Evolutionary conservation across 345 rosid genomes (phyloP).

Genomic region (Citrus unshiu): DNA sequence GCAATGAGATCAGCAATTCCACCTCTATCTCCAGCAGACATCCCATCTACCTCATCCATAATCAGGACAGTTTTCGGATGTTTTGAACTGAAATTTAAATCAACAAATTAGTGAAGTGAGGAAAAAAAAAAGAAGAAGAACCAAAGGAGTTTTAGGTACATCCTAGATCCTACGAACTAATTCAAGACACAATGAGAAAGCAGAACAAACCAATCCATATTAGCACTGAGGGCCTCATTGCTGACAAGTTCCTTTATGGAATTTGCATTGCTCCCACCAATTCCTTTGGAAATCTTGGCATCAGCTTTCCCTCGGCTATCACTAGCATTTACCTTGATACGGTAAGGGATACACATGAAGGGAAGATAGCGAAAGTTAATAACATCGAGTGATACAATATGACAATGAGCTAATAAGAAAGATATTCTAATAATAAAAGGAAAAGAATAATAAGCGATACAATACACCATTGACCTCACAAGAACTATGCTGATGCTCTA

Average conservation of each 20-base stretch:
- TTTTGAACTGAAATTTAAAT: conserved; percentile 55
- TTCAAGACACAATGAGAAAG: conserved; percentile 4
- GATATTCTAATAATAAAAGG: background rate
- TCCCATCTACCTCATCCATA: conserved; percentile 99
- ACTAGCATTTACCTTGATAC: conserved; percentile 86
- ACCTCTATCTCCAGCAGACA: conserved; percentile 99
- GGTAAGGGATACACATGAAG: background rate
- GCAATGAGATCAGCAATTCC: conserved; percentile 98
- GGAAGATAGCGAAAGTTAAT: background rate
- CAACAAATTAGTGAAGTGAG: background rate
- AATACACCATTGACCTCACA: conserved; percentile 2
- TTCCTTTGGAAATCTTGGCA: conserved; percentile 72
- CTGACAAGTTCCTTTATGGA: conserved; percentile 90
- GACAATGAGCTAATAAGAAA: conserved; percentile 4
- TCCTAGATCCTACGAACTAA: background rate
- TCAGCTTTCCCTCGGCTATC: conserved; percentile 97
- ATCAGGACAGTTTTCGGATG: conserved; percentile 77
- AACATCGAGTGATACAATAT: conserved; percentile 1
- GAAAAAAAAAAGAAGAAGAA: background rate
- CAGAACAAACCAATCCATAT: conserved; percentile 53
- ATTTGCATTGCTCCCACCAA: conserved; percentile 96
- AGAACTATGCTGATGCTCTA: background rate
- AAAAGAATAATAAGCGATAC: background rate
- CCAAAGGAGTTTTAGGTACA: background rate
- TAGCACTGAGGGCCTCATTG: conserved; percentile 66